These are phyloP conservation scores for Drosera spatulata DNA, from an alignment of 179 eudicot genomes.

Conservation along the genomic window DNA sequence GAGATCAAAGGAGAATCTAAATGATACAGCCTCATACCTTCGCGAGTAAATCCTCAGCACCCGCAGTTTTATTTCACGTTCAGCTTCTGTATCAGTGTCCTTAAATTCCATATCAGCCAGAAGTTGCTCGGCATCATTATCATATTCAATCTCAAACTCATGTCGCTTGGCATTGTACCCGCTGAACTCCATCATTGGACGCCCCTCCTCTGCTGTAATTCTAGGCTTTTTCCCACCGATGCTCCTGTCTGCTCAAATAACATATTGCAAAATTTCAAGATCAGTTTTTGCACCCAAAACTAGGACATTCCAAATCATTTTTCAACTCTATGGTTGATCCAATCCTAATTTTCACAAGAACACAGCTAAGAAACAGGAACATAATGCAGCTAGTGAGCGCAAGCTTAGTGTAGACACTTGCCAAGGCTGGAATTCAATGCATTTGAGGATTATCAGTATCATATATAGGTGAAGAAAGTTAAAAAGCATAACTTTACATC, in stretches of 20 bases:
- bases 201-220: constrained; percentile 64
- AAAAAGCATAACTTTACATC: too few relatives aligned
- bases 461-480: too few relatives aligned
- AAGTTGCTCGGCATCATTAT: constrained; percentile 96
- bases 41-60: constrained; percentile 68
- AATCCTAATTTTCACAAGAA: background rate
- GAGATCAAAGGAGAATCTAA: too few relatives aligned
- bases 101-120: constrained; percentile 98
- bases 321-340: too few relatives aligned
- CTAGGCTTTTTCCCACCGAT: constrained; percentile 91
- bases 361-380: background rate
- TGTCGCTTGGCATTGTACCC: constrained; percentile 90
- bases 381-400: background rate
- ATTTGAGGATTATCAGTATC: too few relatives aligned
- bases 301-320: background rate
- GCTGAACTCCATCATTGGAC: constrained; percentile 53
- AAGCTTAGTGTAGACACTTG: too few relatives aligned
- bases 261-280: background rate
- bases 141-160: constrained; percentile 93
- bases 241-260: constrained; percentile 60
- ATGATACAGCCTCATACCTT: constrained; percentile 23
- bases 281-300: background rate
- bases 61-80: constrained; percentile 76
- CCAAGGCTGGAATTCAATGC: too few relatives aligned
- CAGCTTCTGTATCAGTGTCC: constrained; percentile 84